Evolutionary conservation across 2,329 filamentous ascomycete genomes (phyloP), one percentile per base, ranked within the genome.

Genomic region (Monosporascus sp.): DNA sequence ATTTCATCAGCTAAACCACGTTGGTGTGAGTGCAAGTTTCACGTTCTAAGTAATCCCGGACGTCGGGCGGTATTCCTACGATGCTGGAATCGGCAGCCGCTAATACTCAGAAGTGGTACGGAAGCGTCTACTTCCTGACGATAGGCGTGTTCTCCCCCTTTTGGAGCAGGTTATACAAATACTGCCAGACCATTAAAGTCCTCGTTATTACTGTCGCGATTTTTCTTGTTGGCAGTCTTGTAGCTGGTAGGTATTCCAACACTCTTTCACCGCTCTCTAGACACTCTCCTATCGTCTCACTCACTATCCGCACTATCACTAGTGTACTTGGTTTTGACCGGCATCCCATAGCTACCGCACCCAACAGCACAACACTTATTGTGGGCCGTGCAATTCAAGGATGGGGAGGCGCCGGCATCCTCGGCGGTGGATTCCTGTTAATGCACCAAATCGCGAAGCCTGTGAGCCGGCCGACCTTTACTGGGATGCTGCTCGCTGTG

Each of bases 351-450:
- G 26, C 53, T 3, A 31, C 46, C 2, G 55, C 55, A 17, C 53
- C 48, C 3, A 55, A 55, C 28, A 52, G 50, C 45, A 26, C 20
- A 28, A 24, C 55, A 15, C 22, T 58, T 26, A 53, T 58, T 28
- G 41, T 50, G 24, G 55, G 38, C 9, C 38, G 55, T 37, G 53
- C 51, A 7, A 53, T 58, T 31, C 51, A 52, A 26, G 55, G 55
- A 17, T 46, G 18, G 26, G 53, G 51, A 6, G 28, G 43, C 14
- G 43, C 45, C 7, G 49, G 55, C 8, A 48, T 41, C 7, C 40
- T 53, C 17, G 26, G 41, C 31, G 55, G 56, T 35, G 51, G 48
- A 22, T 44, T 56, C 14, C 49, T 56, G n/a, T 48, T 58, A 14
- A 52, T 56, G 26, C 47, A 37, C 22, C 51, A 44, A 7, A 37